These are phyloP conservation scores for Scleroderma citrinum DNA, from an alignment of 768 basidiomycete genomes.

Conservation along the genomic window DNA sequence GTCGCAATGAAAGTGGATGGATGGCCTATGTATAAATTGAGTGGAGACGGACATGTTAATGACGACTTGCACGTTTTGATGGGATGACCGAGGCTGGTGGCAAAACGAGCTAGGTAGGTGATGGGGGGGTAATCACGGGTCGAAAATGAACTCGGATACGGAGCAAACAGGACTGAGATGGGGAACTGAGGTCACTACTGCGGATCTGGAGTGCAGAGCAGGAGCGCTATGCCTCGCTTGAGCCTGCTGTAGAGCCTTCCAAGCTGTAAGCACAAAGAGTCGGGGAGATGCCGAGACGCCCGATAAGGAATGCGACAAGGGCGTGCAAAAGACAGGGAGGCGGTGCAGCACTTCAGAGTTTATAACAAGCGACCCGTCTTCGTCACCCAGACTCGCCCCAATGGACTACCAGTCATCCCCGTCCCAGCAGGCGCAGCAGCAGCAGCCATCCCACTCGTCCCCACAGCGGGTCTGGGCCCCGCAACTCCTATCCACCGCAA, in stretches of 20 bases:
- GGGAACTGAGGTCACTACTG: neutral
- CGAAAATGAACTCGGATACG: neutral
- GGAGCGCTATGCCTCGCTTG: too few species aligned
- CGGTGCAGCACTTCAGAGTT: conserved; percentile 8
- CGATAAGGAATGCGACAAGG: conserved; percentile 8
- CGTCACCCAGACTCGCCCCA: neutral
- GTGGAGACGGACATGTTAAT: neutral
- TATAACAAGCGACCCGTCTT: neutral
- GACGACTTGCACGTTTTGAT: neutral
- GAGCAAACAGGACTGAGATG: neutral
- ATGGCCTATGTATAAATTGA: neutral
- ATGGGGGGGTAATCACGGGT: too few species aligned
- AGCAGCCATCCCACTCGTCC: conserved; percentile 22
- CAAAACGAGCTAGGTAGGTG: too few species aligned
- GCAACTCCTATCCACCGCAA: conserved; percentile 11
- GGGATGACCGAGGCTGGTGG: neutral
- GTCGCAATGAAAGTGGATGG: neutral
- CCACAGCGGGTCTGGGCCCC: conserved; percentile 23
- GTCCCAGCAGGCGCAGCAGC: conserved; percentile 29
- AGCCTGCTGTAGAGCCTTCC: too few species aligned
- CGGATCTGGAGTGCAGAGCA: too few species aligned
- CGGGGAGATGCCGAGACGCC: conserved; percentile 3
- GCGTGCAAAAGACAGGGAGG: conserved; percentile 3
- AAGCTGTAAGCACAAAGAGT: neutral
- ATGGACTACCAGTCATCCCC: conserved; percentile 17